Base-by-base conservation (phyloP, 1,284 basidiomycete genomes). In the Inonotus obliquus region DNA sequence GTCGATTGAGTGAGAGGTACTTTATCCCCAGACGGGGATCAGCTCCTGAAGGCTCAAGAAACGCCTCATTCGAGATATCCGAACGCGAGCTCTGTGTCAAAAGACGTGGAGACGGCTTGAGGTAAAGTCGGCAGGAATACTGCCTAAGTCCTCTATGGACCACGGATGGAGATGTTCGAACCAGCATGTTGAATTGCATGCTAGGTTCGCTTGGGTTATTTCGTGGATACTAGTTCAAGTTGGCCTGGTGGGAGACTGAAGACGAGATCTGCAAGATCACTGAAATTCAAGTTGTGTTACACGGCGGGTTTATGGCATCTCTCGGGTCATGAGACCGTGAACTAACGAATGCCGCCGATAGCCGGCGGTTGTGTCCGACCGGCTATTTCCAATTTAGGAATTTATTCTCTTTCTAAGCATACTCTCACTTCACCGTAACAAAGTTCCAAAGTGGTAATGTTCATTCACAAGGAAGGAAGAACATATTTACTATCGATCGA, bases 1-100 rank as follows among this genome's bases (percentile, higher is more conserved):
- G 91, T 59, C 92, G 81, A 69, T 96, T 93, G 66, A 97, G 81
- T 38, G 81, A 81, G 23, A 91, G 77, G 65, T 80, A 86, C n/a
- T 80, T 77, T 57, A 91, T 76, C 5, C 86, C 86, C 2, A 49
- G 23, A 13, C 27, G 27, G 14, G 51, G 51, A 7, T 52, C 51
- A 35, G 32, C 27, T 14, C 35, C 51, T 17, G 11, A 52, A n/a
- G 29, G 10, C 51, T 52, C 51, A 32, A 52, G 21, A 35, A 52
- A 29, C 51, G 51, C 51, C 17, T 52, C 51, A 17, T 52, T 52
- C 13, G 47, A 23, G 23, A 4, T 17, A n/a, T 17, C 5, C 48
- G 23, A 23, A 23, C 1, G 27, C 11, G 51, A 52, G 7, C 4
- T 11, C 47, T 49, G 47, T 21, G 47, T 23, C 17, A 32, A 27